Percentiles rank a stretch among this genome's conserved stretches.
Conservation (phyloP, 805 yeast species). For the Sugiyamaella smithiae region DNA sequence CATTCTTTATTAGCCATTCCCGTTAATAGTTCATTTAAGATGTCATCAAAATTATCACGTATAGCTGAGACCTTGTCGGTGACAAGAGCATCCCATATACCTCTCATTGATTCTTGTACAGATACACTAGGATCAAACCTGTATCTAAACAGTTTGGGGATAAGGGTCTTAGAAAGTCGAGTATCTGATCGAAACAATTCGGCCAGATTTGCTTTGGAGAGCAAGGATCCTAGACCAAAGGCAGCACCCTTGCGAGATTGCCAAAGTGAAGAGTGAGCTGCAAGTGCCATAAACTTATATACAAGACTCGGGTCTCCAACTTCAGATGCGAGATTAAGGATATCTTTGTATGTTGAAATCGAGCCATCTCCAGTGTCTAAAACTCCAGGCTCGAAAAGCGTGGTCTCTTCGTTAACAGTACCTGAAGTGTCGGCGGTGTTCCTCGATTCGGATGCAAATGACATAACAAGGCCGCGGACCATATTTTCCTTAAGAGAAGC, state of each 20-base stretch:
- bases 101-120: conserved; percentile 80
- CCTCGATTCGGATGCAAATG: conserved; percentile 70
- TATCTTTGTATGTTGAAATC: conserved; percentile 87
- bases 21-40: conserved; percentile 59
- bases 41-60: conserved; percentile 50
- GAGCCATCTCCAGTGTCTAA: conserved; percentile 81
- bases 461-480: conserved; percentile 65
- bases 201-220: conserved; percentile 74
- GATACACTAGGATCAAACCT: conserved; percentile 76
- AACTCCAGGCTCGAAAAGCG: conserved; percentile 79
- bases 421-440: conserved; percentile 51
- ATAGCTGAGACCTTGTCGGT: conserved; percentile 56
- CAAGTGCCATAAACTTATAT: conserved; percentile 89
- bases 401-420: conserved; percentile 70
- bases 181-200: conserved; percentile 54
- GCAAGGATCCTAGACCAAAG: conserved; percentile 81
- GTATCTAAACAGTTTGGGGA: conserved; percentile 82
- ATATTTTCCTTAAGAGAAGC: conserved; percentile 63
- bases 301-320: conserved; percentile 95
- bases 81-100: conserved; percentile 77
- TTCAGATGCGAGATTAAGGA: conserved; percentile 82
- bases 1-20: conserved; percentile 84
- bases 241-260: conserved; percentile 91
- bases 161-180: conserved; percentile 53
- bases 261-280: conserved; percentile 87